Conservation (phyloP, 352 stramenopile genomes). For the Thraustochytrium striatum region DNA sequence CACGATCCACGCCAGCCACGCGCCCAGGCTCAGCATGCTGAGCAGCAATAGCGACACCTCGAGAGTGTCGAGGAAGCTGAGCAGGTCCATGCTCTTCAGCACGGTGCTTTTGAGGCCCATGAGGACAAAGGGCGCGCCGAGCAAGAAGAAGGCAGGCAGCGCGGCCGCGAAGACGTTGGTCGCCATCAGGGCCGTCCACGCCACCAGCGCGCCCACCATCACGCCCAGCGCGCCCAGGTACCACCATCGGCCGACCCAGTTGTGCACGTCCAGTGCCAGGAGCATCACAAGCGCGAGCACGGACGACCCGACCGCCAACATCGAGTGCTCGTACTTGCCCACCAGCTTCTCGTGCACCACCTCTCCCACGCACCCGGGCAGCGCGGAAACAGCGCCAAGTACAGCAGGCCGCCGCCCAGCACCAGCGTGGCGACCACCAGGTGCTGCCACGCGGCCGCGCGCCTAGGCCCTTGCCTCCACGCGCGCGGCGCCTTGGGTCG, state of each 20-base stretch:
- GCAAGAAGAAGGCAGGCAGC: slow-evolving; percentile 21
- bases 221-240: neutral
- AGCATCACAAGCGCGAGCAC: neutral
- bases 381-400: neutral
- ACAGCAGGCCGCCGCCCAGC: neutral
- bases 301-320: neutral
- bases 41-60: neutral
- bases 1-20: slow-evolving; percentile 22
- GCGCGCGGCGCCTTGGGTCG: too few relatives aligned
- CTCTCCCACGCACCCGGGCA: slow-evolving; percentile 14
- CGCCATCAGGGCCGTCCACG: slow-evolving; percentile 2
- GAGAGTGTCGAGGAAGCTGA: neutral
- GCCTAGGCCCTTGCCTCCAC: too few relatives aligned
- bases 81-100: neutral
- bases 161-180: slow-evolving; percentile 17
- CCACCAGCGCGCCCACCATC: neutral
- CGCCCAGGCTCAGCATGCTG: neutral
- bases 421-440: too few relatives aligned
- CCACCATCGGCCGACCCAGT: neutral
- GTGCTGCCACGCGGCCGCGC: too few relatives aligned
- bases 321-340: neutral
- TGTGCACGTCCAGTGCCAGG: slow-evolving; percentile 2
- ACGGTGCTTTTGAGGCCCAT: slow-evolving; percentile 20
- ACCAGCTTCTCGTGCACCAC: neutral
- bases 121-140: slow-evolving; percentile 30